Conservation (phyloP, 345 rosid genomes). For the Trapa incisa region DNA sequence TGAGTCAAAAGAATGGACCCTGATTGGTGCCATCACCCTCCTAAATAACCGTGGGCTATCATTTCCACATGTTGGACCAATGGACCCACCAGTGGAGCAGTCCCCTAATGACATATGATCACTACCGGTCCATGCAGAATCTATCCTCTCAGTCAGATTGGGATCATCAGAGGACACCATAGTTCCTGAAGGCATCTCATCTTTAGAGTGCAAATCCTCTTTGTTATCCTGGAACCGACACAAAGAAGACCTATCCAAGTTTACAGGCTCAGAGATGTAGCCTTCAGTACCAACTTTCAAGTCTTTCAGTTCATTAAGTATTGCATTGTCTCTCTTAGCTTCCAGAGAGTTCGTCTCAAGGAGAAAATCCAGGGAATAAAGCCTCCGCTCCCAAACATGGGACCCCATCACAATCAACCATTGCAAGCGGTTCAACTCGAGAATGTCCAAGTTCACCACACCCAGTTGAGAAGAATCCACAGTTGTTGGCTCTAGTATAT, state of each 20-base stretch:
- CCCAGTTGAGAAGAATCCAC: constrained; percentile 29
- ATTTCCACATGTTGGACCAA: constrained; percentile 14
- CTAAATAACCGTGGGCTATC: constrained; percentile 30
- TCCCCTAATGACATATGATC: constrained; percentile 32
- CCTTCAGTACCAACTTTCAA: constrained; percentile 16
- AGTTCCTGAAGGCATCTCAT: constrained; percentile 21
- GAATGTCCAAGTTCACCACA: constrained; percentile 45
- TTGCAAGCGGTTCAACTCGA: constrained; percentile 62
- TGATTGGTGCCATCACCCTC: constrained; percentile 41
- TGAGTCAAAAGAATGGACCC: constrained; percentile 84
- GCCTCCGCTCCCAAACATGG: constrained; percentile 71
- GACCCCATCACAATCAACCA: constrained; percentile 57
- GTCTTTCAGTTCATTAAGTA: constrained; percentile 21
- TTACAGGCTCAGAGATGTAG: constrained; percentile 16
- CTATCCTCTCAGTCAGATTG: constrained; percentile 77
- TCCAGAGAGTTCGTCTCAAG: constrained; percentile 37
- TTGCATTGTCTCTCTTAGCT: constrained; percentile 22
- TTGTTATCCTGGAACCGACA: constrained; percentile 15
- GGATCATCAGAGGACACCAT: constrained; percentile 30
- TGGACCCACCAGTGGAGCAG: constrained; percentile 18
- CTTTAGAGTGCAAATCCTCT: constrained; percentile 22
- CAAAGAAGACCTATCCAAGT: constrained; percentile 18
- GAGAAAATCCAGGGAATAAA: constrained; percentile 49
- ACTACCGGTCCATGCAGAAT: constrained; percentile 97
- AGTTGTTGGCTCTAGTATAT: constrained; percentile 35